phyloP scores from a whole-genome alignment of 2,329 filamentous ascomycete genomes.

The Venturia nashicola region DNA sequence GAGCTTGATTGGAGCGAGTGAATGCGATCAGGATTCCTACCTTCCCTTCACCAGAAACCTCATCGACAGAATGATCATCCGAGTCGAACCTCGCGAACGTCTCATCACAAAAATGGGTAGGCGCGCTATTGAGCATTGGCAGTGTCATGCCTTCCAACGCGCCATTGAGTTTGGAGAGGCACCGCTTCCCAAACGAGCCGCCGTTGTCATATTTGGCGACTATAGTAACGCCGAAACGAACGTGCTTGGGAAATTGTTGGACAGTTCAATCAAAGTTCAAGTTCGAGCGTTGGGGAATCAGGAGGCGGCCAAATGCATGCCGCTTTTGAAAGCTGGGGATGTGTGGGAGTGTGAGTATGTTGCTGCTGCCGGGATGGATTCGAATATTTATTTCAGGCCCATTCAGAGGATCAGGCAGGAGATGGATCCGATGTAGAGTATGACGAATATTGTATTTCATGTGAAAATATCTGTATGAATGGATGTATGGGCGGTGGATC shows the following conservation, averaged over 20 bases:
- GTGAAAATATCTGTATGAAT: neutral
- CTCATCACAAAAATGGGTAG: neutral
- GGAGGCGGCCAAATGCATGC: neutral
- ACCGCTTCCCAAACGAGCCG: neutral
- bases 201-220: neutral
- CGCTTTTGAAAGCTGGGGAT: neutral
- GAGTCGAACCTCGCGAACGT: slow-evolving; percentile 6
- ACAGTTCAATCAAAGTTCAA: neutral
- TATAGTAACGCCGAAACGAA: neutral
- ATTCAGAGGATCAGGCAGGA: neutral
- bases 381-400: neutral
- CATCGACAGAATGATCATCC: slow-evolving; percentile 2
- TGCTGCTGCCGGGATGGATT: neutral
- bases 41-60: neutral
- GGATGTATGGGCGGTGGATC: neutral
- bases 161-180: neutral
- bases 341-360: slow-evolving; percentile 1
- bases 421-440: neutral
- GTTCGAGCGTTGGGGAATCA: neutral
- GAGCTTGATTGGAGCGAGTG: neutral
- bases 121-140: neutral
- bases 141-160: neutral
- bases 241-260: neutral
- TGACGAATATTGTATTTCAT: neutral
- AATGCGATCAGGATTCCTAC: neutral